A percentile compares a stretch with the other conserved stretches of the same genome.
Conservation (phyloP, 164 flowering plant species). For the Pachysandra terminalis region DNA sequence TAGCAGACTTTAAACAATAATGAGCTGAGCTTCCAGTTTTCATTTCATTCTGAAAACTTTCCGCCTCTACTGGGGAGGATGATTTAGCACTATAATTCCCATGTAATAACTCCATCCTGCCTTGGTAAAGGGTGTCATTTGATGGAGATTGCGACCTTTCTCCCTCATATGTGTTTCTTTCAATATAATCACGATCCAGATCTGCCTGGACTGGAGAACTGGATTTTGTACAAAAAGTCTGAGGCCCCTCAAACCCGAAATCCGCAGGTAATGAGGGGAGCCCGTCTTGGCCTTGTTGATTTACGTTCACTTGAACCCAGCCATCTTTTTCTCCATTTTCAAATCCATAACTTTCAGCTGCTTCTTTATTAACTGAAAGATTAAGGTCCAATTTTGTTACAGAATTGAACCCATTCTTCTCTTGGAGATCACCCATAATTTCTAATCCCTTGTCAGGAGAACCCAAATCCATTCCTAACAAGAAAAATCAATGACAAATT, state of each 20-base stretch:
- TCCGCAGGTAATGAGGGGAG: conserved; percentile 6
- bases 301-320: conserved; percentile 11
- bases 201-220: conserved; percentile 7
- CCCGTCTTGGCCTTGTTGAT: conserved; percentile 9
- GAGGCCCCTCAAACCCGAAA: conserved; percentile 3
- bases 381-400: conserved; percentile 23
- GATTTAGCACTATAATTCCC: conserved; percentile 1
- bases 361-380: conserved; percentile 13
- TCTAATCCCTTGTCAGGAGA: conserved; percentile 18
- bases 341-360: conserved; percentile 11
- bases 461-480: conserved; percentile 25
- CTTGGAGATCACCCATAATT: conserved; percentile 8
- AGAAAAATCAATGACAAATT: not conserved
- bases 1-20: conserved; percentile 1
- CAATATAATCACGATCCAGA: conserved; percentile 10
- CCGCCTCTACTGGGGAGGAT: conserved; percentile 1
- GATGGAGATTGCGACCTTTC: conserved; percentile 10
- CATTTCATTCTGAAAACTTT: conserved; percentile 7
- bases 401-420: conserved; percentile 11
- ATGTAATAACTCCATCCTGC: conserved; percentile 3
- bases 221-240: conserved; percentile 9
- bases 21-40: conserved; percentile 7
- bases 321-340: conserved; percentile 9
- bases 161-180: not conserved
- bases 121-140: not conserved